Conservation (phyloP, 768 basidiomycete species). For the Mrakia blollopis region DNA sequence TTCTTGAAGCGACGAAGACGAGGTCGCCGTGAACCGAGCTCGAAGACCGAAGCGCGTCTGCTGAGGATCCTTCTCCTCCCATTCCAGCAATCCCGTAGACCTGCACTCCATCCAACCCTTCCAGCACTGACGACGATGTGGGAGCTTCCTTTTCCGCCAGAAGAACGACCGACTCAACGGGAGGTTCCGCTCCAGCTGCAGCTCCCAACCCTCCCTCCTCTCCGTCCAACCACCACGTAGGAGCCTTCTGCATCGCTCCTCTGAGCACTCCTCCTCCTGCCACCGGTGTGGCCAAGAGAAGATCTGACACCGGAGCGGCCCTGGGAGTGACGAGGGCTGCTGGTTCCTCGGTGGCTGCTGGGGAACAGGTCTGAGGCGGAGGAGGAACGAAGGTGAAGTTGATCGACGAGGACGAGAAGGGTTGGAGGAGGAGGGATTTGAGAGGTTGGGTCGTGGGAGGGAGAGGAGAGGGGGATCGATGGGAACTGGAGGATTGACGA, state of each 20-base stretch:
- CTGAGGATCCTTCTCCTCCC: neutral
- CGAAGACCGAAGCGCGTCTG: neutral
- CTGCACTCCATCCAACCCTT: neutral
- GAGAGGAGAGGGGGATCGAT: conserved; percentile 1
- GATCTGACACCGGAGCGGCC: neutral
- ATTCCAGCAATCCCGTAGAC: neutral
- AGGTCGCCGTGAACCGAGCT: conserved; percentile 11
- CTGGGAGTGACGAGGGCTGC: conserved; percentile 8
- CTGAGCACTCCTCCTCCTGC: neutral
- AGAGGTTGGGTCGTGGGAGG: neutral
- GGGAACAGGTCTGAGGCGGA: neutral
- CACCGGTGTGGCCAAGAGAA: neutral
- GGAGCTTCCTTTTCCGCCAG: neutral
- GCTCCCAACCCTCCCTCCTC: neutral
- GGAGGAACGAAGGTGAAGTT: conserved; percentile 9
- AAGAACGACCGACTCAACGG: conserved; percentile 7
- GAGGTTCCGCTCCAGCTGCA: neutral
- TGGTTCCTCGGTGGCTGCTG: conserved; percentile 7
- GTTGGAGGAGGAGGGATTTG: neutral
- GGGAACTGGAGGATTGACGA: conserved; percentile 1
- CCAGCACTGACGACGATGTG: neutral
- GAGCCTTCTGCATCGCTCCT: conserved; percentile 16
- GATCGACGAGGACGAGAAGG: conserved; percentile 8
- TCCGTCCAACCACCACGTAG: conserved; percentile 21
- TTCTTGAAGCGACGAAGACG: conserved; percentile 13